phyloP scores from a whole-genome alignment of 371 early-diverging fungal species.

The Mucor plumbeus region DNA sequence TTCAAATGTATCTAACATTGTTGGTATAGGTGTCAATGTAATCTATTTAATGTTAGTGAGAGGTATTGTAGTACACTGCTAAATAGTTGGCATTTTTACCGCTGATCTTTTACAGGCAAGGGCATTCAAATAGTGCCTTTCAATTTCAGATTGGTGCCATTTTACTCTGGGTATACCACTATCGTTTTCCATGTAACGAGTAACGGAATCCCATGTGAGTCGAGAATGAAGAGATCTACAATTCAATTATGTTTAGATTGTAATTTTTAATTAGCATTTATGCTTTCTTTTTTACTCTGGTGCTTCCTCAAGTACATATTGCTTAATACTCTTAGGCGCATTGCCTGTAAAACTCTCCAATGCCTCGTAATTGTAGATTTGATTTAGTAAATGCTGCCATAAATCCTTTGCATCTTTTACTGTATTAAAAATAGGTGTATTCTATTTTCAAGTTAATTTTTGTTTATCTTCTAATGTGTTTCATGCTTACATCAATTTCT shows the following conservation, averaged over 20 bases:
- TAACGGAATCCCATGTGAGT: constrained; percentile 31
- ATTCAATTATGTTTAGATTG: neutral
- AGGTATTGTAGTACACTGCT: neutral
- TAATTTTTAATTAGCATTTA: neutral
- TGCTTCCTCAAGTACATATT: constrained; percentile 12
- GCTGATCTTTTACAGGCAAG: constrained; percentile 22
- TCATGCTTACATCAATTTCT: neutral
- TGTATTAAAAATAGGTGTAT: constrained; percentile 7
- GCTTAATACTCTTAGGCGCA: constrained; percentile 8
- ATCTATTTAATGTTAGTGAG: neutral
- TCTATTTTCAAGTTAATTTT: neutral
- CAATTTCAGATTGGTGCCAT: constrained; percentile 31
- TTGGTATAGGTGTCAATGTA: neutral
- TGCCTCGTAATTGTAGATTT: neutral
- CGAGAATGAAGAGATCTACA: constrained; percentile 25
- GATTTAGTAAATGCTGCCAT: neutral
- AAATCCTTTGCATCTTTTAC: neutral
- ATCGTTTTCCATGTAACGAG: constrained; percentile 29
- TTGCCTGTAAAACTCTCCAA: constrained; percentile 3
- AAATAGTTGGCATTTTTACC: neutral
- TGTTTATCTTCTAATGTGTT: constrained; percentile 3
- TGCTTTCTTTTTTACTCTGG: constrained; percentile 3
- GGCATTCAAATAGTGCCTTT: constrained; percentile 25
- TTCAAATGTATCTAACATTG: neutral
- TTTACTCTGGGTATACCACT: constrained; percentile 33